phyloP scores from a whole-genome alignment of 2,329 filamentous ascomycete species.

The Botrytis tulipae region DNA sequence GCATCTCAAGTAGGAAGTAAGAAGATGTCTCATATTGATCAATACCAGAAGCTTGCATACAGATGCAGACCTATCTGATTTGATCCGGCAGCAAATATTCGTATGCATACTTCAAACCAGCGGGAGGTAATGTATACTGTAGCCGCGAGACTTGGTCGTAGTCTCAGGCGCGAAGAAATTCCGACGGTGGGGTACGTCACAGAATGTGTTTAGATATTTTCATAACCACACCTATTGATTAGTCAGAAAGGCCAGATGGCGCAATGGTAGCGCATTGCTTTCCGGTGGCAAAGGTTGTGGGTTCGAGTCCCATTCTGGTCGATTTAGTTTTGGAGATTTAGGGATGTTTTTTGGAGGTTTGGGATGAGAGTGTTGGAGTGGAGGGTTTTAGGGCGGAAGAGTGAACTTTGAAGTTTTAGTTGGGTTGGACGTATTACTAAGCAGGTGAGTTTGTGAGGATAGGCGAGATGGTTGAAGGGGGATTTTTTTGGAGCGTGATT shows the following conservation, averaged over 20 bases:
- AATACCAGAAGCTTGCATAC: background rate
- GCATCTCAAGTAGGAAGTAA: background rate
- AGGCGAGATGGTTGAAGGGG: background rate
- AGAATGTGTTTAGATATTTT: background rate
- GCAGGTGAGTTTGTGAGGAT: background rate
- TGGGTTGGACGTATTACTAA: background rate
- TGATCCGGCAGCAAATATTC: background rate
- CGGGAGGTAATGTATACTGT: no score
- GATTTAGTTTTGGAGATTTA: background rate
- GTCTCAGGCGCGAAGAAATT: background rate
- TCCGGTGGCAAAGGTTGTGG: constrained; percentile 35
- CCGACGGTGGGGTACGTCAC: background rate
- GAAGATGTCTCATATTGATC: background rate
- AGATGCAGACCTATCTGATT: background rate
- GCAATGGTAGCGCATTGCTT: constrained; percentile 35
- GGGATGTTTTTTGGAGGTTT: background rate
- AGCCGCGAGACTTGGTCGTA: background rate
- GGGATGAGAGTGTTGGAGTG: background rate
- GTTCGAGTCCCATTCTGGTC: constrained; percentile 33
- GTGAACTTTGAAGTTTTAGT: background rate
- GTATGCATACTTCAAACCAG: background rate
- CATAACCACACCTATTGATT: rapidly evolving
- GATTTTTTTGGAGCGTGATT: background rate
- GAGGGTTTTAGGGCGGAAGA: background rate
- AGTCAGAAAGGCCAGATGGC: constrained; percentile 24